A percentile compares a stretch with the other conserved stretches of the same genome.
These are phyloP conservation scores for Candida sanyaensis DNA, from an alignment of 1,139 yeast species.

Conservation along the genomic window DNA sequence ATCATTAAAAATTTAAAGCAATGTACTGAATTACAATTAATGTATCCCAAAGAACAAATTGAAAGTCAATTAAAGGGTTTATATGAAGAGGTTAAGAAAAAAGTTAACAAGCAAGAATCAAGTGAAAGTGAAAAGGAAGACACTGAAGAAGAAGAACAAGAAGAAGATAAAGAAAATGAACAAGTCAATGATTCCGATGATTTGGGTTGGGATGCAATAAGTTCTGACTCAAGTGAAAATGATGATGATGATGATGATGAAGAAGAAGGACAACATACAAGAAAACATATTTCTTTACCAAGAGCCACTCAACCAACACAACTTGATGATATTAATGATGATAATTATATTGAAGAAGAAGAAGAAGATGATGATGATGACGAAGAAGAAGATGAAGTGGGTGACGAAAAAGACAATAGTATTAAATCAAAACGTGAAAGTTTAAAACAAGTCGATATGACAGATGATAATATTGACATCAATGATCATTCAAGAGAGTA, in stretches of 20 bases:
- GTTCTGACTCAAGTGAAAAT: conserved; percentile 7
- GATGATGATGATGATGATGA: not conserved
- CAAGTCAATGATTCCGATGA: not conserved
- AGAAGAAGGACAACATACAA: not conserved
- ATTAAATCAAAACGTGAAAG: not conserved
- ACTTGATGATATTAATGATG: not conserved
- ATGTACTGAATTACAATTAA: conserved; percentile 32
- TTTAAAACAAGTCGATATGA: not conserved
- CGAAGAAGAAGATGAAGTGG: not conserved
- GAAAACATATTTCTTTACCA: not conserved
- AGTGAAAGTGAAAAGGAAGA: conserved; percentile 6
- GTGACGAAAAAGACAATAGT: too few relatives aligned
- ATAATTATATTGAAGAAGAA: not conserved
- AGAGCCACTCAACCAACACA: not conserved
- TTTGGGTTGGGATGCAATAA: conserved; percentile 11
- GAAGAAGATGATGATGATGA: not conserved
- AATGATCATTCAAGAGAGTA: not conserved
- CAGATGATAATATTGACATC: not conserved
- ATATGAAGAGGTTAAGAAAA: not conserved
- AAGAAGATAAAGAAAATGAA: not conserved
- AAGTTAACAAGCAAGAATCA: not conserved
- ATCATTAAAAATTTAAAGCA: conserved; percentile 25
- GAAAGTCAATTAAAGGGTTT: conserved; percentile 16
- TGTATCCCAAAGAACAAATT: conserved; percentile 26
- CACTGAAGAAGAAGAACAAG: conserved; percentile 9